phyloP scores from a whole-genome alignment of 345 rosid species.

The Melastoma malabathricum region DNA sequence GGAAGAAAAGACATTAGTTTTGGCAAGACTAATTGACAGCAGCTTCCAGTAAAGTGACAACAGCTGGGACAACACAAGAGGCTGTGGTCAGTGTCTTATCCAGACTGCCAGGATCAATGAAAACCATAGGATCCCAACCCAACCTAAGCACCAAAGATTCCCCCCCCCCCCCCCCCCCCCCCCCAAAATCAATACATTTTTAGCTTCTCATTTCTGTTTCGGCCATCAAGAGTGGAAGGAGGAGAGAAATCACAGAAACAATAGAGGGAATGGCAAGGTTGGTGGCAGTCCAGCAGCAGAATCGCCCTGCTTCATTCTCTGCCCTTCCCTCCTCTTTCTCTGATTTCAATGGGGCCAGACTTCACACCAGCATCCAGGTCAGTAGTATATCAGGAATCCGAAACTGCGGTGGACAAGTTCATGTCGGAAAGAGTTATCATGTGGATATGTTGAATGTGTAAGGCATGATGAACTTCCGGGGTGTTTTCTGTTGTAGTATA shows the following conservation, averaged over 20 bases:
- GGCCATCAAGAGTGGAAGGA: conserved; percentile 8
- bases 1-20: no score
- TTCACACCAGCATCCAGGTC: conserved; percentile 60
- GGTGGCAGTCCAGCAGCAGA: conserved; percentile 52
- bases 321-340: conserved; percentile 68
- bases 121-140: conserved; percentile 6
- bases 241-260: conserved; percentile 12
- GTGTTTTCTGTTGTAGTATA: conserved; percentile 37
- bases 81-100: conserved; percentile 29
- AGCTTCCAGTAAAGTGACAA: no score
- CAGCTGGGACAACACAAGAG: no score
- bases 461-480: no score
- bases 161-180: background rate
- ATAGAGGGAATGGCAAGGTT: conserved; percentile 40
- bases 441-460: no score
- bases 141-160: background rate
- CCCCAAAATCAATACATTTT: background rate
- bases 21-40: no score
- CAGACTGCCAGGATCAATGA: conserved; percentile 6
- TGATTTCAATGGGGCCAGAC: conserved; percentile 75
- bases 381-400: no score
- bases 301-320: conserved; percentile 36
- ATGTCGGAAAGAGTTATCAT: no score
- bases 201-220: conserved; percentile 1
- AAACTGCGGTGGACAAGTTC: no score